Conservation (phyloP, 495 filamentous ascomycete species). For the Aspergillus homomorphus region DNA sequence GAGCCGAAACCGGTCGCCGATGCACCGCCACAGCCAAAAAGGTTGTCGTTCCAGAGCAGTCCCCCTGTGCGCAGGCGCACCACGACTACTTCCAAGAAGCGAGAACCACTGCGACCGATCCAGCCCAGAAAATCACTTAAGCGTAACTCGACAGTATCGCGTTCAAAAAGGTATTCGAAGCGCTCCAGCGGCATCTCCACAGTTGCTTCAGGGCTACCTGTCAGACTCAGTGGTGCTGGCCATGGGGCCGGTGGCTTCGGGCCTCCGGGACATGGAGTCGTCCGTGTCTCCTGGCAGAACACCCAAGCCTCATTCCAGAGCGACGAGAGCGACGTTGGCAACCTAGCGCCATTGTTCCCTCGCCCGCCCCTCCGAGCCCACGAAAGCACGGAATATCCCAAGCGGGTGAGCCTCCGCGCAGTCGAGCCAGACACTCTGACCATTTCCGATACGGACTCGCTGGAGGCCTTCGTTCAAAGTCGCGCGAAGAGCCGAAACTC, state of each 20-base stretch:
- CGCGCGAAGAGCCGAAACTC: constrained; percentile 45
- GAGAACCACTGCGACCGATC: constrained; percentile 40
- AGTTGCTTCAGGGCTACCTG: constrained; percentile 36
- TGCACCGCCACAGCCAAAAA: constrained; percentile 28
- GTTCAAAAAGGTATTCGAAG: constrained; percentile 41
- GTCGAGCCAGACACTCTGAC: constrained; percentile 36
- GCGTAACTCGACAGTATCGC: constrained; percentile 40
- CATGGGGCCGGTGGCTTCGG: constrained; percentile 50
- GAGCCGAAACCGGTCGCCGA: constrained; percentile 24
- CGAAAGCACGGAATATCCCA: constrained; percentile 33
- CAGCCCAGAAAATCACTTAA: constrained; percentile 42
- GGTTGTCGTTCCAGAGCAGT: constrained; percentile 31
- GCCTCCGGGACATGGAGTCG: constrained; percentile 42
- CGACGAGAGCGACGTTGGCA: constrained; percentile 37
- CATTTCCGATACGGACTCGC: constrained; percentile 41
- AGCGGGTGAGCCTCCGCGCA: constrained; percentile 34
- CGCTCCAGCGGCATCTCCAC: constrained; percentile 45
- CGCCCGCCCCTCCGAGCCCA: constrained; percentile 34
- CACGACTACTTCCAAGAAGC: constrained; percentile 31
- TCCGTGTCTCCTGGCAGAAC: constrained; percentile 50
- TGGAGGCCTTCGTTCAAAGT: constrained; percentile 46
- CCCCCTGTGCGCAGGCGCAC: constrained; percentile 31
- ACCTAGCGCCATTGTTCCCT: constrained; percentile 39
- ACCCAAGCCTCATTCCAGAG: constrained; percentile 36
- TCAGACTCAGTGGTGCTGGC: constrained; percentile 44